Base-by-base conservation (phyloP, 1,139 yeast genomes). In the Candida frijolesensis region DNA sequence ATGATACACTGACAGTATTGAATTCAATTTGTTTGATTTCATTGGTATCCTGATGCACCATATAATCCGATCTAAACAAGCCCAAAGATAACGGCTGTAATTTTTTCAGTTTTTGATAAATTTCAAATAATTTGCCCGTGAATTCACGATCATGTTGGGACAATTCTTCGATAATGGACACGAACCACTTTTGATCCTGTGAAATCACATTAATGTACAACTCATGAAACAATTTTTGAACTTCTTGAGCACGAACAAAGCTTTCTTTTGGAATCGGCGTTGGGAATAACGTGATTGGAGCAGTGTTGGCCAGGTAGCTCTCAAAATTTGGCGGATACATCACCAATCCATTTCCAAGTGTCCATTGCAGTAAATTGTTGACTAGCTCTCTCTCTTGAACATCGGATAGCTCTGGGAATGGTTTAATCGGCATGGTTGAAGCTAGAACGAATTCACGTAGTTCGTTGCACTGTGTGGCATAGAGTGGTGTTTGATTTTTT, bases 1-100 rank as follows among this genome's bases (percentile, higher is more conserved):
- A 94, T 0, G 98, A 91, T 1, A 94, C 96, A 60, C 97, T 87
- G 2, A 94, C 92, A 1, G 99, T 91, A 67, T 94, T 94, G 72
- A 92, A 94, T 65, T 94, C 99, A 48, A 94, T 92, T 67, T 95
- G 99, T 64, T 92, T 92, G 62, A 94, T 86, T 30, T 70, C 68
- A 27, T 66, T 60, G 12, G 53, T 52, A 18, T 69, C 66, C 27
- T 68, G 67, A 60, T 90, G 88, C 41, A 89, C 76, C 84, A 94
- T 84, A 61, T 92, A 94, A 63, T 94, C 99, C 0, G 96, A 87
- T 65, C 99, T 80, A 66, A 92, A 92, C 22, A 94, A 69, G 0
- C 98, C 98, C 47, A 92, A 75, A 0, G 92, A 82, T 43, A 89
- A 72, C 1, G 84, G 81, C 66, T 94, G 98, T 2, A 79, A 76